Base-by-base conservation (phyloP, 2,329 filamentous ascomycete species). In the Penicillium palitans region DNA sequence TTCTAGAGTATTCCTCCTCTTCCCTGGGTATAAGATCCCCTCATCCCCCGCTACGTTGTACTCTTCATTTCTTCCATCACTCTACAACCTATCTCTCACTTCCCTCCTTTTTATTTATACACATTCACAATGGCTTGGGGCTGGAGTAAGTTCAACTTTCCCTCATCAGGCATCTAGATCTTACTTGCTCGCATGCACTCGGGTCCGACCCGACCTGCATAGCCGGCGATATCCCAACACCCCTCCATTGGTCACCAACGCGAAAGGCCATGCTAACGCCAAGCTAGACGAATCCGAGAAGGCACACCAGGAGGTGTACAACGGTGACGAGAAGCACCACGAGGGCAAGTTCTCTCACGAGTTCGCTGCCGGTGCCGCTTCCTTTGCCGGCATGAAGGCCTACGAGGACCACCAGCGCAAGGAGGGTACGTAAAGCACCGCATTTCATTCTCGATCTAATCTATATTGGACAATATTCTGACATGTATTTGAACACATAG, bases 351-450 rank as follows among this genome's bases (percentile, higher is more conserved):
- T 90, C 70, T 83, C 84, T 66, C 90, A 93, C 77, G 90, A 95
- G 79, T 71, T 90, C 48, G 73, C 93, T 56, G 90, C 87, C 64
- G 89, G 89, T 62, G 90, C 86, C 58, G 90, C 90, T 58, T 86
- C 88, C 61, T 93, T 93, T 72, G 87, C 85, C 63, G 90, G 87
- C 68, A 89, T 93, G 84, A 91, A 91, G 81, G 80, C 87, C 24
- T 93, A 87, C 69, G 90, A 93, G 78, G 87, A 92, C 74, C 81
- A 84, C 68, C 88, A 92, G 79, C 87, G 88, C 69, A 80, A 78
- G 57, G 81, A 90, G 73, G 90, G 87, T 86, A 79, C 27, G 79
- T 50, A 29, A n/a, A 52, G 17, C 25, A 58, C 45, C 4, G 19
- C 17, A 33, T 35, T 39, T 6, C 5, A 33, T 41, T 37, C 17